Evolutionary conservation across 805 yeast genomes (phyloP), one percentile per base, ranked within the genome.

Genomic region (Wickerhamiella kurtzmanii): DNA sequence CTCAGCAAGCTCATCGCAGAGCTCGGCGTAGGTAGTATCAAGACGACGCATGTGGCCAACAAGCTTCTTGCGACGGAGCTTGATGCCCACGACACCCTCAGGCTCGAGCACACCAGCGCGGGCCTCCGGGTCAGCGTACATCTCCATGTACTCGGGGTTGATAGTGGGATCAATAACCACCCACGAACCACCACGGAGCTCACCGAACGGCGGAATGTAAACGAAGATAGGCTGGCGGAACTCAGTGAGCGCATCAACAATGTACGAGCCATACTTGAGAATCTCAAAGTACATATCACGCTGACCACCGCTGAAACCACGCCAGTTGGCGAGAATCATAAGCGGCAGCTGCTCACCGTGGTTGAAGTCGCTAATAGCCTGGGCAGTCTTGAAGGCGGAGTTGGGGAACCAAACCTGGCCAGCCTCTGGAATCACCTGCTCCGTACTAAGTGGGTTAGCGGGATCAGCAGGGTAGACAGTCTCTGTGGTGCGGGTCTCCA

Each of bases 401-500:
- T 92, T 92, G 59, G 99, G 99, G 72, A 88, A 85, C 99, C 99
- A 92, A 56, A 92, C 99, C 72, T 88, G 96, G 63, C 98, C 99
- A 53, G 99, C 96, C 68, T 92, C 98, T 66, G 83, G 94, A 50
- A 85, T 68, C 61, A 82, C 66, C 57, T 76, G 69, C 67, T 92
- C 98, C 39, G 92, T 85, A 16, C 97, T 88, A 48, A 78, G 87
- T 45, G 95, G 94, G 68, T 92, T 92, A 35, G 99, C 99, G 37
- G 99, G 98, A 63, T 92, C 99, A 39, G 99, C 99, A 43, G 98
- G 98, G 52, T 76, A 65, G 57, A 86, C 68, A 70, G 89, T 92
- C 58, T 94, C 97, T 50, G 94, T 79, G 45, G 80, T 73, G 61
- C 92, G 77, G 19, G 94, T 82, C 68, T 92, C 98, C 55, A 94